Base-by-base conservation (phyloP, 139 green algal species). In the Chlamydomonas applanata region DNA sequence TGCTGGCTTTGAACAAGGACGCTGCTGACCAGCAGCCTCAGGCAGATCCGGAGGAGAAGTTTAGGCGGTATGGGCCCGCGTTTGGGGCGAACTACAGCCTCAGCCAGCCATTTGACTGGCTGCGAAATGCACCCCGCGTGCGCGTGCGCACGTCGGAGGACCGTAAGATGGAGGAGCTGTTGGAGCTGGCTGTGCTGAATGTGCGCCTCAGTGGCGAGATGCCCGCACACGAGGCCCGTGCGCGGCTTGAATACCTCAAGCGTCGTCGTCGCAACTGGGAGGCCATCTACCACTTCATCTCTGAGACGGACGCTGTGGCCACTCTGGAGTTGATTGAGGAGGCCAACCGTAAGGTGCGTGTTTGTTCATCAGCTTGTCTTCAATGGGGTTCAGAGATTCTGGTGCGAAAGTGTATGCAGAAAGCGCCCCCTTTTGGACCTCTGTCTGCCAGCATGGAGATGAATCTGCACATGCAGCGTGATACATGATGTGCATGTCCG, bases 301-400 rank as follows among this genome's bases (percentile, higher is more conserved):
- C 81, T 2, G 85, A 86, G 68, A 52, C 79, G 11, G 92, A 97
- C 24, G 86, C 83, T 4, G 81, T 80, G 34, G 88, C 88, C 44
- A 96, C 92, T 1, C 76, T 97, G 36, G 81, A 70, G 5, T 30
- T 85, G 29, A 93, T 97, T 19, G 92, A 97, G 79, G 88, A 93
- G 66, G 92, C 92, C 32, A 91, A 87, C 68, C 33, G 69, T 1
- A 87, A 92, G 77, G 91, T 93, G 56, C 3, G 78, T 69, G 61
- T 36, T 46, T 4, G 4, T 40, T 45, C 29, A 69, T n/a, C n/a
- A n/a, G n/a, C n/a, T n/a, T n/a, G n/a, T n/a, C n/a, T n/a, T n/a
- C n/a, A n/a, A n/a, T n/a, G n/a, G n/a, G n/a, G n/a, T n/a, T n/a
- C n/a, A n/a, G n/a, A n/a, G n/a, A n/a, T n/a, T n/a, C n/a, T n/a